Percentiles rank a stretch among this genome's conserved stretches.
Conservation (phyloP, 2,329 filamentous ascomycete genomes). For the Arthrinium puccinioides region DNA sequence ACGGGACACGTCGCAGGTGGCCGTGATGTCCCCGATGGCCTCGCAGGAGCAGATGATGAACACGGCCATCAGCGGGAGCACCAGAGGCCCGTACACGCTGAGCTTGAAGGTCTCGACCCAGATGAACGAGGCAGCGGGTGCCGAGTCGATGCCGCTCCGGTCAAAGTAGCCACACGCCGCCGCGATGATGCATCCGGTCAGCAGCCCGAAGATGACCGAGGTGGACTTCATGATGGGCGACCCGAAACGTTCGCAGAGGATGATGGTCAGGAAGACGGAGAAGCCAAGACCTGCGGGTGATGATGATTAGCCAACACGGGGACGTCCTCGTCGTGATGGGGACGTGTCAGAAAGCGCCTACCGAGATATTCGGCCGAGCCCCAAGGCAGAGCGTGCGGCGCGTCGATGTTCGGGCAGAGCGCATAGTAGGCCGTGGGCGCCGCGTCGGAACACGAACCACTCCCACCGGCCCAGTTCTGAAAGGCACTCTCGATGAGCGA, state of each 20-base stretch:
- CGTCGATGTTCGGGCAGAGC: conserved; percentile 58
- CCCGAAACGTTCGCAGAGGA: conserved; percentile 74
- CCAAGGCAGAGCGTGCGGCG: conserved; percentile 69
- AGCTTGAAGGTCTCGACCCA: conserved; percentile 75
- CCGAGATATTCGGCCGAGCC: conserved; percentile 72
- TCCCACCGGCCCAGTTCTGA: conserved; percentile 71
- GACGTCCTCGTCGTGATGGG: too few relatives aligned
- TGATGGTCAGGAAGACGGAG: conserved; percentile 71
- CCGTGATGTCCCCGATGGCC: conserved; percentile 73
- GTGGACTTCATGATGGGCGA: conserved; percentile 79
- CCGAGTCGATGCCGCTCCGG: conserved; percentile 59
- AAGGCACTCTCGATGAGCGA: conserved; percentile 66
- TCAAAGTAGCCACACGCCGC: conserved; percentile 75
- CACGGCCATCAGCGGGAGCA: conserved; percentile 62
- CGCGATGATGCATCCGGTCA: conserved; percentile 72
- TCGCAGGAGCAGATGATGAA: conserved; percentile 72
- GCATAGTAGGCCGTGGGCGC: conserved; percentile 47
- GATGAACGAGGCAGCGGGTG: conserved; percentile 66
- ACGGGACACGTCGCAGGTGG: conserved; percentile 72
- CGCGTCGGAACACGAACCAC: conserved; percentile 49
- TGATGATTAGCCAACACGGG: too few relatives aligned
- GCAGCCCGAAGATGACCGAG: conserved; percentile 66
- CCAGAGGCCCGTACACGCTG: conserved; percentile 63
- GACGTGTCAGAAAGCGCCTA: conserved; percentile 6
- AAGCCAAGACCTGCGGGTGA: conserved; percentile 61